These are phyloP conservation scores for Phaffomyces thermotolerans DNA, from an alignment of 805 yeast species.

Conservation along the genomic window DNA sequence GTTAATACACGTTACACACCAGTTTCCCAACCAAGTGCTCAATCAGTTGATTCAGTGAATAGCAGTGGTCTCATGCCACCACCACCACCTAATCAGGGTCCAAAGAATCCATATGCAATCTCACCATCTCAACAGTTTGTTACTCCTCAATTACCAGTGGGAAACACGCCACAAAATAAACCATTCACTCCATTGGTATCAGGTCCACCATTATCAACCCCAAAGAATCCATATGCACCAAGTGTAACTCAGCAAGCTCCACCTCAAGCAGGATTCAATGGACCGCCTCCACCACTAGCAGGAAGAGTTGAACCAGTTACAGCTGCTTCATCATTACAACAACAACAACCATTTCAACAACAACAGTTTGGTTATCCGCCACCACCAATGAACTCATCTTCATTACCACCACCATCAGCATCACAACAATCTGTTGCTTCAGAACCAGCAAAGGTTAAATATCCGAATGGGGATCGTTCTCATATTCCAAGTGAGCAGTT, in stretches of 20 bases:
- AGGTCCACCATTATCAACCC: conserved; percentile 13
- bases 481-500: conserved; percentile 54
- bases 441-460: conserved; percentile 20
- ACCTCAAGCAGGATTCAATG: conserved; percentile 21
- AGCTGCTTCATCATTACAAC: conserved; percentile 11
- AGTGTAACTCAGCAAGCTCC: conserved; percentile 19
- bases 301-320: conserved; percentile 4
- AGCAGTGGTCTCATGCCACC: conserved; percentile 28
- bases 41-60: conserved; percentile 5
- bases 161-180: conserved; percentile 27
- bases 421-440: conserved; percentile 4
- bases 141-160: conserved; percentile 16
- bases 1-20: conserved; percentile 25
- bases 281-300: conserved; percentile 29
- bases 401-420: conserved; percentile 24
- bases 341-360: conserved; percentile 1
- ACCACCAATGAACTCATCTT: conserved; percentile 29
- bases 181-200: conserved; percentile 8
- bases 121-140: conserved; percentile 10
- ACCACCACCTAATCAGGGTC: conserved; percentile 23
- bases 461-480: conserved; percentile 60
- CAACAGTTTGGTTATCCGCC: conserved; percentile 9
- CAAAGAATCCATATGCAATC: conserved; percentile 33
- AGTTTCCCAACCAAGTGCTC: conserved; percentile 25
- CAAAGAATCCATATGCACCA: conserved; percentile 33